A percentile compares a stretch with the other conserved stretches of the same genome.
phyloP scores from a whole-genome alignment of 2,329 filamentous ascomycete genomes.

The Claviceps digitariae region DNA sequence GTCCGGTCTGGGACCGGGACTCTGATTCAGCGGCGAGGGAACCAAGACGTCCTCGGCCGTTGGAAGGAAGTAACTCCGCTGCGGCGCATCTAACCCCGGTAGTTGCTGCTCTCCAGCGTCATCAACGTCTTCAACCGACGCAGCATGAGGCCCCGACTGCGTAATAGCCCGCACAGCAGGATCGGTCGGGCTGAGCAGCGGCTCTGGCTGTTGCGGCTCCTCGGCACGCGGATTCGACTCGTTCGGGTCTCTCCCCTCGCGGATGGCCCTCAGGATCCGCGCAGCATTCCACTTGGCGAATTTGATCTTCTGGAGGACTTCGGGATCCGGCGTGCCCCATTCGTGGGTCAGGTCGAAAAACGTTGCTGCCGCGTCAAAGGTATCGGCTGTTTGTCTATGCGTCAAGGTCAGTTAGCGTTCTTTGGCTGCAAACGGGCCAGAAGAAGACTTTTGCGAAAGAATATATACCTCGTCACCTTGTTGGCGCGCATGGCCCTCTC shows the following conservation, averaged over 20 bases:
- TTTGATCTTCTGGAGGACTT: constrained; percentile 77
- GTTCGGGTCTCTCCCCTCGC: constrained; percentile 85
- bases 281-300: constrained; percentile 94
- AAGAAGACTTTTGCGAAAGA: neutral
- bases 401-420: neutral
- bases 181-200: constrained; percentile 47
- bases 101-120: constrained; percentile 25
- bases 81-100: constrained; percentile 10
- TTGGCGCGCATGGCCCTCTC: constrained; percentile 71
- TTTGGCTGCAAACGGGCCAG: too few relatives aligned
- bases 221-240: constrained; percentile 55
- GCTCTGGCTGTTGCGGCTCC: constrained; percentile 22
- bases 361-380: constrained; percentile 80
- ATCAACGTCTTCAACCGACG: constrained; percentile 39
- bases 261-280: constrained; percentile 80
- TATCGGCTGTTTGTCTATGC: constrained; percentile 74
- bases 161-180: constrained; percentile 43
- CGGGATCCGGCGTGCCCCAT: constrained; percentile 63
- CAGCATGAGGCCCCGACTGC: constrained; percentile 22
- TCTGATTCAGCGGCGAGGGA: constrained; percentile 22
- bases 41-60: constrained; percentile 15
- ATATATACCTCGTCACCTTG: constrained; percentile 59
- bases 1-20: constrained; percentile 10
- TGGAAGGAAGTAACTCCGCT: constrained; percentile 22
- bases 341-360: constrained; percentile 82